These are phyloP conservation scores for Apiospora aurea DNA, from an alignment of 2,329 filamentous ascomycete genomes.

Conservation along the genomic window DNA sequence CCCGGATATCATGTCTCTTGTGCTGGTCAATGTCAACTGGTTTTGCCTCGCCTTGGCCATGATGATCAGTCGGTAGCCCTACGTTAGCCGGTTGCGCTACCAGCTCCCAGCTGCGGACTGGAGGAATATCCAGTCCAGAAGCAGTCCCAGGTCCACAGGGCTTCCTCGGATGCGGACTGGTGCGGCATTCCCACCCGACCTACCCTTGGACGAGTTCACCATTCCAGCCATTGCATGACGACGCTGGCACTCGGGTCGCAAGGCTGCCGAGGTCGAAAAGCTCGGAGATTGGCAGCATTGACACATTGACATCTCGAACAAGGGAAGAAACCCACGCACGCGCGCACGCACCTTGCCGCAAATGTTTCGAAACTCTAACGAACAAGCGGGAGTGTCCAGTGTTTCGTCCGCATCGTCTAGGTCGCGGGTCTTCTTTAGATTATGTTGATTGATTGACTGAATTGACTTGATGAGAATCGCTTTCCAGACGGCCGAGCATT, in stretches of 20 bases:
- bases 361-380: conserved; percentile 20
- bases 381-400: conserved; percentile 12
- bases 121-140: neutral
- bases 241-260: neutral
- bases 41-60: neutral
- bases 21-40: neutral
- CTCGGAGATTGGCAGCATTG: neutral
- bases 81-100: neutral
- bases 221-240: neutral
- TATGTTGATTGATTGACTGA: neutral
- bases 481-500: neutral
- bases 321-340: neutral
- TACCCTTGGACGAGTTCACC: neutral
- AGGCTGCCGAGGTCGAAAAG: conserved; percentile 1
- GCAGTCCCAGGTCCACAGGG: neutral
- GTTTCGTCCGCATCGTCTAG: conserved; percentile 1
- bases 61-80: neutral
- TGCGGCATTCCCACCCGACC: conserved; percentile 2
- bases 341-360: conserved; percentile 3
- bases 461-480: neutral
- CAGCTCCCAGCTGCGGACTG: neutral
- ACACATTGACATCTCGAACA: neutral
- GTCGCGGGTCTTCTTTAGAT: neutral
- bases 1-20: neutral
- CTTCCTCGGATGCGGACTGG: conserved; percentile 11